Conservation (phyloP, 345 rosid genomes). For the Arabidopsis arenosa region DNA sequence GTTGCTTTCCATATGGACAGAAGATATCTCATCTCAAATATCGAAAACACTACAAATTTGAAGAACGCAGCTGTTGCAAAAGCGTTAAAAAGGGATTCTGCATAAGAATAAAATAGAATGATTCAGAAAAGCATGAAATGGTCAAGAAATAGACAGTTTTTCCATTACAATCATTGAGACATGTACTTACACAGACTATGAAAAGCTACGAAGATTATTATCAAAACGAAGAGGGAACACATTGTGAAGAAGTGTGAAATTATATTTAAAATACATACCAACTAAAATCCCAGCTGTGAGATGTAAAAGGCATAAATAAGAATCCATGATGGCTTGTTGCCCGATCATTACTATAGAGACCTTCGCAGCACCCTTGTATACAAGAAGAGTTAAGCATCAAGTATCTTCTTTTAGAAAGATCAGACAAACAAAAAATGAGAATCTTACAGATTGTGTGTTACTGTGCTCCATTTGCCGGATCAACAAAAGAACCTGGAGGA, state of each 20-base stretch:
- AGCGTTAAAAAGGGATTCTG: constrained; percentile 98
- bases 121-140: constrained; percentile 15
- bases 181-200: neutral
- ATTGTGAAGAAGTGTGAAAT: neutral
- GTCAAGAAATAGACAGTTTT: neutral
- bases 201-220: neutral
- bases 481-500: constrained; percentile 92
- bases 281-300: constrained; percentile 95
- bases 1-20: constrained; percentile 98
- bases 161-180: constrained; percentile 11
- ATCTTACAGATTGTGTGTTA: constrained; percentile 93
- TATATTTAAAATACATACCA: constrained; percentile 55
- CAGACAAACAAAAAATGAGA: constrained; percentile 17
- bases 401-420: neutral
- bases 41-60: constrained; percentile 98
- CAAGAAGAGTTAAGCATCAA: constrained; percentile 21
- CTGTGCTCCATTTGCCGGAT: constrained; percentile 98
- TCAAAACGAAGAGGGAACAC: neutral
- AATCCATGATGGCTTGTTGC: constrained; percentile 98
- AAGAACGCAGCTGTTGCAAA: constrained; percentile 99
- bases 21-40: constrained; percentile 99
- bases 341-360: constrained; percentile 95
- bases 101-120: constrained; percentile 36
- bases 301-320: constrained; percentile 95
- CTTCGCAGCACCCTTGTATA: constrained; percentile 89